These are phyloP conservation scores for Porphyrellus cyaneotinctus DNA, from an alignment of 768 basidiomycete species.

Conservation along the genomic window DNA sequence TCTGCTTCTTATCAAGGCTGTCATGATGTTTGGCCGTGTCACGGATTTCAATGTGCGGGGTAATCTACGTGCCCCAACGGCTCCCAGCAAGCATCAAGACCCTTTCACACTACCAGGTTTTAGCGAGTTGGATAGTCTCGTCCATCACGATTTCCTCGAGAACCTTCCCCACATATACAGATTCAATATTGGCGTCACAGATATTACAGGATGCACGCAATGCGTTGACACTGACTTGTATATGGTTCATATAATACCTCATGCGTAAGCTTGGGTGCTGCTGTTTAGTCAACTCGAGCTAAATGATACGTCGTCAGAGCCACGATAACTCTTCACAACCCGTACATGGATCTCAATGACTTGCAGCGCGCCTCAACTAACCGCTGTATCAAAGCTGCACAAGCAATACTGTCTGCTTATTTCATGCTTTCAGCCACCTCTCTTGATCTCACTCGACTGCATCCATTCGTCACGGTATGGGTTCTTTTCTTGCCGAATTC, in stretches of 20 bases:
- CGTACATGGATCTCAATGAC: conserved; percentile 73
- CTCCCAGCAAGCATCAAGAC: conserved; percentile 68
- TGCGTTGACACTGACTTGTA: conserved; percentile 79
- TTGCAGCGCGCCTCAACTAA: conserved; percentile 57
- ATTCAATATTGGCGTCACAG: conserved; percentile 58
- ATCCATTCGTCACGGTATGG: conserved; percentile 78
- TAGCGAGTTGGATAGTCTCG: conserved; percentile 62
- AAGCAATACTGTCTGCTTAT: conserved; percentile 68
- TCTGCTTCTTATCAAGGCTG: conserved; percentile 72
- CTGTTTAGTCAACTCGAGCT: conserved; percentile 1
- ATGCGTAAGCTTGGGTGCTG: conserved; percentile 55
- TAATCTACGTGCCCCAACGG: conserved; percentile 61
- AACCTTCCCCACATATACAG: conserved; percentile 67
- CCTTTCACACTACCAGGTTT: conserved; percentile 68
- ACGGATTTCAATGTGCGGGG: conserved; percentile 82
- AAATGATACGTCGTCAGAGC: conserved; percentile 47
- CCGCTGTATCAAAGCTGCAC: conserved; percentile 73
- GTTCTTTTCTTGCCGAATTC: conserved; percentile 4
- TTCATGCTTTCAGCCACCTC: conserved; percentile 80
- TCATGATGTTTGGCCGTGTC: conserved; percentile 82
- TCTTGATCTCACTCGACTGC: conserved; percentile 71
- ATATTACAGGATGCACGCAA: conserved; percentile 50
- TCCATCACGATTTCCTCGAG: conserved; percentile 62
- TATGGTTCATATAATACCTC: conserved; percentile 81
- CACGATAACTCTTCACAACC: conserved; percentile 81